These are phyloP conservation scores for Ulvella scutata DNA, from an alignment of 139 green algal genomes.

Conservation along the genomic window DNA sequence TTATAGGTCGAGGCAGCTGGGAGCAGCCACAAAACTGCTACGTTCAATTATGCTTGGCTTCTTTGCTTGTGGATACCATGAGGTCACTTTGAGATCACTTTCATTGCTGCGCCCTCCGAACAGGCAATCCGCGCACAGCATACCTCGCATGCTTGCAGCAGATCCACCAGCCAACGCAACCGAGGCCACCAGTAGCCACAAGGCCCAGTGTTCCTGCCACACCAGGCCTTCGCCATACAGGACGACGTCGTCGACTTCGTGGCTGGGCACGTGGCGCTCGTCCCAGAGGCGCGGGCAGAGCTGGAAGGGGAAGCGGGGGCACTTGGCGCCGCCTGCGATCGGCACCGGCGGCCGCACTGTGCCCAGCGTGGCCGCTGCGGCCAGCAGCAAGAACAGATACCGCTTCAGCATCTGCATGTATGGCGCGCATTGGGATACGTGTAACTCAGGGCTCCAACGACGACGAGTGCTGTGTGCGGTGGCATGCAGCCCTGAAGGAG, in stretches of 20 bases:
- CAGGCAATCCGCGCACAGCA: too few species aligned
- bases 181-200: slow-evolving; percentile 67
- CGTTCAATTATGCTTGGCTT: too few species aligned
- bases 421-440: too few species aligned
- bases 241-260: slow-evolving; percentile 62
- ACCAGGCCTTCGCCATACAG: slow-evolving; percentile 53
- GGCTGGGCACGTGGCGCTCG: slow-evolving; percentile 59
- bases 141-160: neutral
- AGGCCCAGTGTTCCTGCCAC: slow-evolving; percentile 53
- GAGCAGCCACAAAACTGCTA: too few species aligned
- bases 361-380: slow-evolving; percentile 32
- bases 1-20: too few species aligned
- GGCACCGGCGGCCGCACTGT: slow-evolving; percentile 65
- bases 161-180: slow-evolving; percentile 12
- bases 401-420: slow-evolving; percentile 7
- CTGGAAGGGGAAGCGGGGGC: slow-evolving; percentile 57
- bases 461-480: too few species aligned
- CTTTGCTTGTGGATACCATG: too few species aligned
- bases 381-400: slow-evolving; percentile 14
- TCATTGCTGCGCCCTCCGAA: too few species aligned
- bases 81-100: too few species aligned
- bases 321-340: slow-evolving; percentile 47
- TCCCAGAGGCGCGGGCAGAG: slow-evolving; percentile 83
- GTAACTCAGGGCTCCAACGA: too few species aligned
- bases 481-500: too few species aligned